Evolutionary conservation across 352 stramenopile species (phyloP).

Genomic region (Peronospora farinosa): DNA sequence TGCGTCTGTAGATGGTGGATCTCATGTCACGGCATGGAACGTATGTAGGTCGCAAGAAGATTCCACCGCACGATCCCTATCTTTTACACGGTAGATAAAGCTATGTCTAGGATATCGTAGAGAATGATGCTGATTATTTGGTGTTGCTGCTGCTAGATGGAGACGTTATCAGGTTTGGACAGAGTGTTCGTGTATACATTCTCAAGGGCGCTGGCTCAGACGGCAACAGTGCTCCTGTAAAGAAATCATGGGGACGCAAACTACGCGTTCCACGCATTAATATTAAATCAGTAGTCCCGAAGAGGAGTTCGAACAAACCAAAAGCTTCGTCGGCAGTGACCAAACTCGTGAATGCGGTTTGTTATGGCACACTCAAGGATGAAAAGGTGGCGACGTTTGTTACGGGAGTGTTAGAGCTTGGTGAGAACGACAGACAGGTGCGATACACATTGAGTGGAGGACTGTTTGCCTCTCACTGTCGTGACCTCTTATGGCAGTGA

Average conservation of each 20-base stretch:
- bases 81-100: slow-evolving; percentile 56
- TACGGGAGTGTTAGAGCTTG: slow-evolving; percentile 60
- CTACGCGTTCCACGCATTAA: slow-evolving; percentile 64
- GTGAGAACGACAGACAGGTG: slow-evolving; percentile 62
- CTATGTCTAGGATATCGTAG: background rate
- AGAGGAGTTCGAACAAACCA: slow-evolving; percentile 45
- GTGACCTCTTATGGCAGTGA: background rate
- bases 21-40: slow-evolving; percentile 86
- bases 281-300: slow-evolving; percentile 67
- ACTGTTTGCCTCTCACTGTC: background rate
- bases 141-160: slow-evolving; percentile 39
- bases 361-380: slow-evolving; percentile 63
- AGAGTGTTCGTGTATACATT: slow-evolving; percentile 82
- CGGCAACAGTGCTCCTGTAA: slow-evolving; percentile 59
- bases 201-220: slow-evolving; percentile 63
- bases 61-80: slow-evolving; percentile 78
- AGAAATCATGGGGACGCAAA: slow-evolving; percentile 79
- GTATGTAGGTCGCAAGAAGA: slow-evolving; percentile 77
- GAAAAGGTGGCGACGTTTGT: slow-evolving; percentile 71
- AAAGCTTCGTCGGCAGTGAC: slow-evolving; percentile 50
- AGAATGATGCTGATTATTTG: slow-evolving; percentile 1
- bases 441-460: background rate
- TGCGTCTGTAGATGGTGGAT: slow-evolving; percentile 63
- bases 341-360: slow-evolving; percentile 84
- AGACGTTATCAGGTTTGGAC: slow-evolving; percentile 82